Base-by-base conservation (phyloP, 2,329 filamentous ascomycete genomes). In the Xylariaceae sp. region DNA sequence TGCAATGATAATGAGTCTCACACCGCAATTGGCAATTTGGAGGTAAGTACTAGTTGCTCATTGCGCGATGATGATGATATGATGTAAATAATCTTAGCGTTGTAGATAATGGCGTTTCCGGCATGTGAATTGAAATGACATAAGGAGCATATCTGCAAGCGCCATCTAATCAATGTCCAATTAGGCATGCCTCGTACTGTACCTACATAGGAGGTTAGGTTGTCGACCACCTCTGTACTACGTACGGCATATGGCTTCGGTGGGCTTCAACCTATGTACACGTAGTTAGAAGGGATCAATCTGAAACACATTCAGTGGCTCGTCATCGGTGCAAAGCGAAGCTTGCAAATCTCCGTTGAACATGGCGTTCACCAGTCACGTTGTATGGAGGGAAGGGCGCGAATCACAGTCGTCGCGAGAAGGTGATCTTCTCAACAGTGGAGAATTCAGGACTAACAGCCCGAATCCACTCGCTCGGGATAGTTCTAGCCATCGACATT, bases 381-480 rank as follows among this genome's bases (percentile, higher is more conserved):
- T 37, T 37, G 32, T 37, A 26, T 3, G 32, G 9, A 12, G 9
- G 32, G 9, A 12, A 37, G 3, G 32, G 12, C 32, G 12, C 32
- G 32, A 37, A 37, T 37, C 32, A 37, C 9, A 7, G 14, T 37
- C 32, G 32, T 16, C 14, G 32, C 3, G 14, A 16, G 14, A 37
- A 4, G 32, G 32, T 37, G 32, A 37, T 37, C 32, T 37, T 37
- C 32, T 14, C 14, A 10, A 3, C 14, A 16, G 32, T 37, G 46
- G 50, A 53, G 37, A 42, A 44, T 42, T 14, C 21, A 47, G 20
- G 48, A 44, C 56, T 56, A 48, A 52, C 26, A 49, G 51, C 19
- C 47, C 52, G 47, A 56, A 59, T 52, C 59, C 58, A 54, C 47
- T 52, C 52, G 47, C 37, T 47, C 53, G 56, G 32, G 44, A 47